phyloP scores from a whole-genome alignment of 2,329 filamentous ascomycete species.

The Fusarium udum region DNA sequence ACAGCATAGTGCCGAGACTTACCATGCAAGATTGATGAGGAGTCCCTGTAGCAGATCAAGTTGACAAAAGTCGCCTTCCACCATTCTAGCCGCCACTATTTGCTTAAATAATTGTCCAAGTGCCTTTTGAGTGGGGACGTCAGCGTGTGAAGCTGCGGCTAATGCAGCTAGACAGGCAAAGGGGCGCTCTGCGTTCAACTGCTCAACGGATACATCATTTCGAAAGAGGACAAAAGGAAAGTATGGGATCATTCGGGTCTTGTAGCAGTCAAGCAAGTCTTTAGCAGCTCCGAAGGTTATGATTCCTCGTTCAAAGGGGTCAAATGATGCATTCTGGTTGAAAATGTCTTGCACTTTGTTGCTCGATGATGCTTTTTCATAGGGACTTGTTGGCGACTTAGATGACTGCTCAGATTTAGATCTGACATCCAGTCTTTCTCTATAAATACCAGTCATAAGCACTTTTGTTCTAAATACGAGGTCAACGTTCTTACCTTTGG shows the following conservation, averaged over 20 bases:
- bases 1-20: rapidly evolving
- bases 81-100: conserved; percentile 30
- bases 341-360: not conserved
- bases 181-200: conserved; percentile 34
- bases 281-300: conserved; percentile 25
- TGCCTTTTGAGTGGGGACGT: conserved; percentile 27
- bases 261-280: conserved; percentile 31
- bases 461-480: rapidly evolving
- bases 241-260: conserved; percentile 35
- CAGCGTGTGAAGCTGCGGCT: conserved; percentile 32
- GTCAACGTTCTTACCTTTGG: conserved; percentile 5
- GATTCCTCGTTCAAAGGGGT: conserved; percentile 36
- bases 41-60: conserved; percentile 46
- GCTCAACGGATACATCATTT: not conserved
- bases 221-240: conserved; percentile 46
- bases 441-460: rapidly evolving
- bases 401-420: not conserved
- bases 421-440: not conserved
- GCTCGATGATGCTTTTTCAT: not conserved
- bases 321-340: conserved; percentile 13
- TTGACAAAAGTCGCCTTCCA: conserved; percentile 31
- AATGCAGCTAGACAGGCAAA: conserved; percentile 43
- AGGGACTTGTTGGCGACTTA: conserved; percentile 14
- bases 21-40: conserved; percentile 47
- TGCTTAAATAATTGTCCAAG: conserved; percentile 42